A percentile compares a stretch with the other conserved stretches of the same genome.
Evolutionary conservation across 2,329 filamentous ascomycete genomes (phyloP).

Genomic region (Acrocalymma vagum): DNA sequence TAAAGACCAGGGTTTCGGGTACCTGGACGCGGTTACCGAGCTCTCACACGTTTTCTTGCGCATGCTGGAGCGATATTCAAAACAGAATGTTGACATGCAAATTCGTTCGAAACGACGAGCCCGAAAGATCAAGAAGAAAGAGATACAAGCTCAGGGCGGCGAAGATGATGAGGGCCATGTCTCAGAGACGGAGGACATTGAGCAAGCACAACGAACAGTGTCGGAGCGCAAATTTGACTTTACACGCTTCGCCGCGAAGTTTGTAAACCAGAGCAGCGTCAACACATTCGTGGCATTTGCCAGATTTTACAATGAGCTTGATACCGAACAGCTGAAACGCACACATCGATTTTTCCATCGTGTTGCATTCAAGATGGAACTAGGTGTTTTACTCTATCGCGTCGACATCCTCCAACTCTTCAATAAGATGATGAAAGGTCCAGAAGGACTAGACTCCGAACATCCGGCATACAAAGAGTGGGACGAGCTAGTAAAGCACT

Average conservation of each 20-base stretch:
- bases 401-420: constrained; percentile 90
- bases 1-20: constrained; percentile 93
- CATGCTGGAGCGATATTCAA: constrained; percentile 91
- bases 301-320: constrained; percentile 81
- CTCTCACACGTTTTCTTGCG: constrained; percentile 90
- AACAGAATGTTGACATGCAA: constrained; percentile 93
- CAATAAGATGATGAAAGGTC: constrained; percentile 90
- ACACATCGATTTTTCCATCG: constrained; percentile 94
- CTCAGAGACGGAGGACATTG: constrained; percentile 71
- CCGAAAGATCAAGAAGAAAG: constrained; percentile 75
- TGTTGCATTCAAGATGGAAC: constrained; percentile 92
- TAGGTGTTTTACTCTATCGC: constrained; percentile 86
- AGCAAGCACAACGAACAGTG: constrained; percentile 72
- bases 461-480: constrained; percentile 82
- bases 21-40: constrained; percentile 90
- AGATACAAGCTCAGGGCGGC: constrained; percentile 54
- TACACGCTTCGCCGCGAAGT: constrained; percentile 79
- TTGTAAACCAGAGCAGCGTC: constrained; percentile 83
- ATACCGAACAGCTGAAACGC: constrained; percentile 83
- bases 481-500: constrained; percentile 86
- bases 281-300: constrained; percentile 88
- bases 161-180: constrained; percentile 66
- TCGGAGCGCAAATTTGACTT: constrained; percentile 96
- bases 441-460: constrained; percentile 74
- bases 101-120: constrained; percentile 81